Base-by-base conservation (phyloP, 192 early-diverging fungal genomes). In the Chytriomyces sp. region DNA sequence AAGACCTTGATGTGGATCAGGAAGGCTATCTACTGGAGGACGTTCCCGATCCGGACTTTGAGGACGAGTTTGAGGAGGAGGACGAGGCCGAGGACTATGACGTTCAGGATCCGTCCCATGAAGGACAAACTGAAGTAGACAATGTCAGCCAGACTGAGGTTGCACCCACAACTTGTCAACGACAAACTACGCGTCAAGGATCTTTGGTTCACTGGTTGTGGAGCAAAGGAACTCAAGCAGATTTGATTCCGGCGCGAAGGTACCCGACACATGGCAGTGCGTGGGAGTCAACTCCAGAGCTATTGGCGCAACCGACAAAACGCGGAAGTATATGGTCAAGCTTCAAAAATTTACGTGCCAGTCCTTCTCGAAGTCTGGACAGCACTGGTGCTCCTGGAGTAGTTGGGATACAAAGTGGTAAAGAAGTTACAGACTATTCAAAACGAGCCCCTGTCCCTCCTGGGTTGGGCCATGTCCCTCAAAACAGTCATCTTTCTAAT, bases 21-120 rank as follows among this genome's bases (percentile, higher is more conserved):
- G 73, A 74, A 38, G 33, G 34, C 3, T 74, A 64, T 40, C 39
- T 74, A n/a, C 33, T 74, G 44, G 73, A 74, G 33, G 73, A 74
- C 41, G 73, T 74, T 14, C 73, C 73, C 22, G 73, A 74, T 38
- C 73, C 73, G 14, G 73, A 74, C 52, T 6, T 54, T 12, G 62
- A 65, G 22, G 73, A 74, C 28, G 44, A 49, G 14, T 32, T 34
- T 2, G 61, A 73, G 32, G 49, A 66, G 6, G 63, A 66, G 32
- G 44, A 52, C 39, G 26, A 28, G 5, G 19, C 32, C 19, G 60
- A 39, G 19, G 66, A 70, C 39, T 25, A 31, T 59, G 56, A 59
- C 57, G 33, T 19, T 22, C 19, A 44, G 7, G 41, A 19, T 44
- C 41, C 8, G 8, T 7, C 8, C 8, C 41, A 44, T 10, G 41